phyloP scores from a whole-genome alignment of 2,329 filamentous ascomycete genomes.

The Lachnellula subtilissima region DNA sequence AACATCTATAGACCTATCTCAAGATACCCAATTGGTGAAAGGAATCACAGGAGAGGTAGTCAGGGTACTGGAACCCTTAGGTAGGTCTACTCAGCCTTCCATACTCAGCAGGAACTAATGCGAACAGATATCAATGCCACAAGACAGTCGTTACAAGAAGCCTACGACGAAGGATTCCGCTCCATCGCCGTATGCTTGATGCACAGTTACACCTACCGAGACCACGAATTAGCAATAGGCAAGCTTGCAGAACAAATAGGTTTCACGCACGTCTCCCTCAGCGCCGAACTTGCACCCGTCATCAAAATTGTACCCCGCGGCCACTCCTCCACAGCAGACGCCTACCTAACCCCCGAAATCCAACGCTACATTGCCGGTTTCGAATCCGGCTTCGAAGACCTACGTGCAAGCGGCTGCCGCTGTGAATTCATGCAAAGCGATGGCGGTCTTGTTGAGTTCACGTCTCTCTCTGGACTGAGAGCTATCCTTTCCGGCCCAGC shows the following conservation, averaged over 20 bases:
- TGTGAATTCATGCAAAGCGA: slow-evolving; percentile 65
- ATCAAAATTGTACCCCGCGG: slow-evolving; percentile 64
- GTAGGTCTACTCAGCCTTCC: neutral
- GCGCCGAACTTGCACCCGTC: slow-evolving; percentile 64
- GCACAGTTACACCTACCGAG: slow-evolving; percentile 66
- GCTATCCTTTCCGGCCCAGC: slow-evolving; percentile 64
- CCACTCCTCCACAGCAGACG: slow-evolving; percentile 63
- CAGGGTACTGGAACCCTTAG: slow-evolving; percentile 14
- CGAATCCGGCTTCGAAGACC: slow-evolving; percentile 55
- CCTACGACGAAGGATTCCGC: slow-evolving; percentile 54
- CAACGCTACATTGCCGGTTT: slow-evolving; percentile 64
- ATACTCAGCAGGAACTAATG: slow-evolving; percentile 39
- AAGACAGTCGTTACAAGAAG: slow-evolving; percentile 43
- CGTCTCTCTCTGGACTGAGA: slow-evolving; percentile 56
- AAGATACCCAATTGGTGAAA: slow-evolving; percentile 43
- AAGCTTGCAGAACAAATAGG: slow-evolving; percentile 58
- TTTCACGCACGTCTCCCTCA: slow-evolving; percentile 61
- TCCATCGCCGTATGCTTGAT: slow-evolving; percentile 64
- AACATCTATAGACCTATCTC: neutral
- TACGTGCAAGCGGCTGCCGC: slow-evolving; percentile 49
- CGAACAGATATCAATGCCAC: slow-evolving; percentile 46
- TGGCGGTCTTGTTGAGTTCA: slow-evolving; percentile 41
- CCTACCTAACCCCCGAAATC: slow-evolving; percentile 64
- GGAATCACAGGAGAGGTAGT: slow-evolving; percentile 20
- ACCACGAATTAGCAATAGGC: slow-evolving; percentile 58